phyloP scores from a whole-genome alignment of 805 yeast species.

The Cyberlindnera saturnus region DNA sequence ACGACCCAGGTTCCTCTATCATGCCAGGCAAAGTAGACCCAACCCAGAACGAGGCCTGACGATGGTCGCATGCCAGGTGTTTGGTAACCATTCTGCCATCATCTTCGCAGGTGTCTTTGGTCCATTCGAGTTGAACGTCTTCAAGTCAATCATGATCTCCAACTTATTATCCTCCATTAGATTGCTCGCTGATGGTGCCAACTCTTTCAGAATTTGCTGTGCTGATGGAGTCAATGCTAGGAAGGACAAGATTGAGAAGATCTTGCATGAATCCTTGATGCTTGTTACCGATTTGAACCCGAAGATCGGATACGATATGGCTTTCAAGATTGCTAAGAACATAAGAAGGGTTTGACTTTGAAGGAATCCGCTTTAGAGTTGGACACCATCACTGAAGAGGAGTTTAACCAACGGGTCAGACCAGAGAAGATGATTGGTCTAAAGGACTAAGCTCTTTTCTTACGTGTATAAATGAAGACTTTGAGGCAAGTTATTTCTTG shows the following conservation, averaged over 20 bases:
- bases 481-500: not conserved
- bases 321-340: slow-evolving; percentile 98
- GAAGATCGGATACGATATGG: slow-evolving; percentile 96
- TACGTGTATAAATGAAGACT: not conserved
- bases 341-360: slow-evolving; percentile 93
- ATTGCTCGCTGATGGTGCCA: slow-evolving; percentile 81
- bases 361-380: slow-evolving; percentile 92
- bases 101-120: slow-evolving; percentile 98
- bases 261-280: slow-evolving; percentile 95
- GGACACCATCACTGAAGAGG: slow-evolving; percentile 73
- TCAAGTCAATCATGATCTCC: slow-evolving; percentile 92
- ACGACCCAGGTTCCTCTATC: slow-evolving; percentile 98
- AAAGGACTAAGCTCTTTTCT: slow-evolving; percentile 28
- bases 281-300: slow-evolving; percentile 98
- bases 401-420: slow-evolving; percentile 94
- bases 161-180: slow-evolving; percentile 86
- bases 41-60: slow-evolving; percentile 98
- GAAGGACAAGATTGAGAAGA: slow-evolving; percentile 76
- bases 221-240: slow-evolving; percentile 92
- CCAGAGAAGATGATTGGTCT: slow-evolving; percentile 99
- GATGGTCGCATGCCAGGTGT: slow-evolving; percentile 96
- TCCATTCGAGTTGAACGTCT: slow-evolving; percentile 96
- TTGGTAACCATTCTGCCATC: slow-evolving; percentile 93
- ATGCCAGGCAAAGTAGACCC: slow-evolving; percentile 99
- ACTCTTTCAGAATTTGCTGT: slow-evolving; percentile 91